Conservation (phyloP, 345 rosid genomes). For the Raphanus raphanistrum region DNA sequence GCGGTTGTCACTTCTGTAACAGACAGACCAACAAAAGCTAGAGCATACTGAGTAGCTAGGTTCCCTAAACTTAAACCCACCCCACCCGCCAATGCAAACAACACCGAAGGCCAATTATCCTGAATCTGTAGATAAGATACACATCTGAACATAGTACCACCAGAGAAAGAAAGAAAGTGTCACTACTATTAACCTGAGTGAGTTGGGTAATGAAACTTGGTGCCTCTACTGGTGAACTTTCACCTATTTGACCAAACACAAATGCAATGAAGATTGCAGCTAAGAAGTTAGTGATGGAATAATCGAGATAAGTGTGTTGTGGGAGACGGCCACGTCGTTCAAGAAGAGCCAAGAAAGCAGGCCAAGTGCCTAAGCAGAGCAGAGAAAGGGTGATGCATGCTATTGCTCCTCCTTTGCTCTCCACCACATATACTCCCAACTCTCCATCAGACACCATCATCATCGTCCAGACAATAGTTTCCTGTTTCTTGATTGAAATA, state of each 20-base stretch:
- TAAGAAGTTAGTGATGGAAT: constrained; percentile 66
- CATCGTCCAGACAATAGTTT: not conserved
- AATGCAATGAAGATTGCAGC: constrained; percentile 73
- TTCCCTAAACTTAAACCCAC: constrained; percentile 74
- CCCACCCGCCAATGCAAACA: constrained; percentile 84
- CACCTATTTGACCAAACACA: constrained; percentile 62
- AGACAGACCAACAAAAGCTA: constrained; percentile 81
- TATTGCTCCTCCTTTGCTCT: constrained; percentile 86
- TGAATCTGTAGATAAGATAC: constrained; percentile 25
- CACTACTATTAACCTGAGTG: constrained; percentile 45
- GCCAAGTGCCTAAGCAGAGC: constrained; percentile 84
- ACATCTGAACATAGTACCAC: not conserved
- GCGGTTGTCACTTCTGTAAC: constrained; percentile 75
- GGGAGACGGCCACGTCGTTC: constrained; percentile 88
- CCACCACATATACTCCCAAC: constrained; percentile 36
- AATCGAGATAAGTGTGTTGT: constrained; percentile 89
- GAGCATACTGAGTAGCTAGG: constrained; percentile 69
- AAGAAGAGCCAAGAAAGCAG: constrained; percentile 70
- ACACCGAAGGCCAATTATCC: constrained; percentile 70
- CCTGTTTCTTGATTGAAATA: not conserved
- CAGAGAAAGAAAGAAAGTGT: not conserved
- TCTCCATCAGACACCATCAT: constrained; percentile 7
- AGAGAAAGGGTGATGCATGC: constrained; percentile 66
- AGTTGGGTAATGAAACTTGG: constrained; percentile 67
- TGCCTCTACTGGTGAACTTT: constrained; percentile 35